Percentiles rank a stretch among this genome's conserved stretches.
Evolutionary conservation across 1,284 basidiomycete species (phyloP).

Genomic region (Hortiboletus rubellus): DNA sequence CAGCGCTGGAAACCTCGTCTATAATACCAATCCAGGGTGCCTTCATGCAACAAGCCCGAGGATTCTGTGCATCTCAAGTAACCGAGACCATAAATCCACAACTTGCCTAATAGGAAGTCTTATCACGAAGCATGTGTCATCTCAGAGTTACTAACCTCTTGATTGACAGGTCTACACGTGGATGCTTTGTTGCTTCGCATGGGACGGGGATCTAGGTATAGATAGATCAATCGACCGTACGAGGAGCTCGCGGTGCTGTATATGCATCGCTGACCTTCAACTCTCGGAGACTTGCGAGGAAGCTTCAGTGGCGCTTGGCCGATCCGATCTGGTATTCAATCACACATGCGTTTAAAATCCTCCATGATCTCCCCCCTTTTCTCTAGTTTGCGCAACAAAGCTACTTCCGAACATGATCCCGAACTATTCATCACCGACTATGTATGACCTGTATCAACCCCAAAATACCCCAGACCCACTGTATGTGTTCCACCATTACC

Average conservation of each 20-base stretch:
- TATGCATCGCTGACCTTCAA: conserved; percentile 5
- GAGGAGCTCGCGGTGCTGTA: background rate
- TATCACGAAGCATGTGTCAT: background rate
- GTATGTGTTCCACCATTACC: conserved; percentile 7
- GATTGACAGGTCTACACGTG: background rate
- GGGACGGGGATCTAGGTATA: conserved; percentile 1
- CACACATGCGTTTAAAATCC: conserved; percentile 9
- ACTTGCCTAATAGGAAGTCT: background rate
- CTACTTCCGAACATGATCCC: background rate
- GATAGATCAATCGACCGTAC: background rate
- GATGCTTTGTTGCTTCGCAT: background rate
- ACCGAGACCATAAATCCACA: background rate
- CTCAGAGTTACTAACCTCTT: background rate
- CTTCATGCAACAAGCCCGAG: background rate
- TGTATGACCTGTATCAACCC: background rate
- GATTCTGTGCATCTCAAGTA: background rate
- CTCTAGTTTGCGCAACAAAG: background rate
- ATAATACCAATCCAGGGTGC: background rate
- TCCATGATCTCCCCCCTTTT: background rate
- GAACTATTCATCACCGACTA: background rate
- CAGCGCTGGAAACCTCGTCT: background rate
- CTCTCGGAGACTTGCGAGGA: background rate
- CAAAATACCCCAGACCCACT: conserved; percentile 5
- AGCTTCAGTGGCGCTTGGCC: background rate
- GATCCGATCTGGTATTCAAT: background rate